Percentiles rank a stretch among this genome's conserved stretches.
Conservation (phyloP, 805 yeast species). For the Monosporozyma siamensis region DNA sequence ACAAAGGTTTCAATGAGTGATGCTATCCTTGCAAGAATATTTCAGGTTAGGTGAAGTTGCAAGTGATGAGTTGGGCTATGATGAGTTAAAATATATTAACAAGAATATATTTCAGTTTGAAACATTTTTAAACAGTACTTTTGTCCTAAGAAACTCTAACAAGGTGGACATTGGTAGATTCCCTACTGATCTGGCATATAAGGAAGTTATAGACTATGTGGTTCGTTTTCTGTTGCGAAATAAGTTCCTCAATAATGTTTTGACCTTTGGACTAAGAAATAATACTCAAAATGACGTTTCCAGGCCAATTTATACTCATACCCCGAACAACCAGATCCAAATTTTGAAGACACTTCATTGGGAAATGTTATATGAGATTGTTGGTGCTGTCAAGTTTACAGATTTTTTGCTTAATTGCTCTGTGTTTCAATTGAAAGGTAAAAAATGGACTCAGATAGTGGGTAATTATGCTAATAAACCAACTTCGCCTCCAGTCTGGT, state of each 20-base stretch:
- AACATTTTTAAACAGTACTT: neutral
- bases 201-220: constrained; percentile 36
- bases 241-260: constrained; percentile 29
- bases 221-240: constrained; percentile 25
- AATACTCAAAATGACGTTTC: constrained; percentile 24
- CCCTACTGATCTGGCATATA: constrained; percentile 9
- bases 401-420: constrained; percentile 32
- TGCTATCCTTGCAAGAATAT: constrained; percentile 2
- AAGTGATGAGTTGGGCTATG: neutral
- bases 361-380: constrained; percentile 31
- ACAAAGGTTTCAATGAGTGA: too few relatives aligned
- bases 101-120: neutral
- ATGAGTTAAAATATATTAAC: neutral
- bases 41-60: neutral
- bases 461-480: constrained; percentile 18
- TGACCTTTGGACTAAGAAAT: constrained; percentile 37
- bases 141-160: neutral
- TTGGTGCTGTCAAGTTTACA: constrained; percentile 36
- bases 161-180: neutral
- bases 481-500: constrained; percentile 13
- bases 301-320: constrained; percentile 25
- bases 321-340: constrained; percentile 32
- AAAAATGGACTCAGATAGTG: constrained; percentile 12
- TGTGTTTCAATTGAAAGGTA: constrained; percentile 21
- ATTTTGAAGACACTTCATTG: constrained; percentile 37